Evolutionary conservation across 139 green algal species (phyloP), one percentile per base, ranked within the genome.

Genomic region (Closterium sp.): DNA sequence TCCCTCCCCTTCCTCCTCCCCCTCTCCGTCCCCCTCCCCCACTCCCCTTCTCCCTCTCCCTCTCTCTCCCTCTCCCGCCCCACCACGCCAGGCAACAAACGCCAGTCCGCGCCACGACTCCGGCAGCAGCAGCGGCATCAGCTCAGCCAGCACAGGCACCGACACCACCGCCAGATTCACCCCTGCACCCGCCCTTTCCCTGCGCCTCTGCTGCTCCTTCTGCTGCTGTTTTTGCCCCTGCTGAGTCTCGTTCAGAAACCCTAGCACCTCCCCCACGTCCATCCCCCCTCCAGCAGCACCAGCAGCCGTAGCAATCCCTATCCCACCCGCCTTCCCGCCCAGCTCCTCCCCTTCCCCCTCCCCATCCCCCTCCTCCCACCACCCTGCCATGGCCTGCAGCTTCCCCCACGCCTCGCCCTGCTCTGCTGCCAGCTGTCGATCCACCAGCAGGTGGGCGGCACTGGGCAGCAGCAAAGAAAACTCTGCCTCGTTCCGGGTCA

Each of bases 41-140:
- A 27, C 17, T 50, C 38, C 38, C 62, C 62, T 24, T 79, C 9
- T 27, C 62, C 19, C 62, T 24, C 62, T 79, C 62, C 62, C 13
- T 79, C 62, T 79, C 62, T 50, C 62, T 13, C 19, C 17, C 62
- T 24, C 62, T 13, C 62, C 62, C 62, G 17, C 17, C 7, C 62
- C 62, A 24, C 62, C 62, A 79, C 62, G 7, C 91, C 91, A 93
- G 7, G 87, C 86, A 38, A 96, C 96, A 31, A 92, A 85, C 1
- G 4, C 88, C 38, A 31, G 42, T n/a, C 92, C 91, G 11, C 85
- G 50, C 96, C 96, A 97, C 0, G 24, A 45, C 22, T 89, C 84
- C 2, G 96, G 95, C 92, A 97, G 90, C 86, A 97, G 50, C 31
- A 89, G 32, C 50, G 93, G 95, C 91, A 97, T 89, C 9, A 94